These are phyloP conservation scores for Cercophora newfieldiana DNA, from an alignment of 495 filamentous ascomycete genomes.

Conservation along the genomic window DNA sequence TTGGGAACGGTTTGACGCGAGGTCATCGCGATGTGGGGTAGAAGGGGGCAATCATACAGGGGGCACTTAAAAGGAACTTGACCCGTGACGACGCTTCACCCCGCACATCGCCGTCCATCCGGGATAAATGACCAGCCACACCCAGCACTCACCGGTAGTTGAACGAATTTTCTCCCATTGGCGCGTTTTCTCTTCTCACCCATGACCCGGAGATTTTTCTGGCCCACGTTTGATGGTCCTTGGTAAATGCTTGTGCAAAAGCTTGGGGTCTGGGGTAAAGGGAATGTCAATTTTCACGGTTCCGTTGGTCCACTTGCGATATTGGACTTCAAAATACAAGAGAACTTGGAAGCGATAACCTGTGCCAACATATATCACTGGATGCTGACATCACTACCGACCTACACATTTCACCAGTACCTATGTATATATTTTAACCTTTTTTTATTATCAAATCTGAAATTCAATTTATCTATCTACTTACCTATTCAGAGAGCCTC, in stretches of 20 bases:
- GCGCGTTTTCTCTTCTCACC: background rate
- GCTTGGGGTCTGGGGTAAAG: no score
- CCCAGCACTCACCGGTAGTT: background rate
- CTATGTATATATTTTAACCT: background rate
- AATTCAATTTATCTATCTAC: no score
- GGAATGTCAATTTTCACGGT: no score
- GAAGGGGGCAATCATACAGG: background rate
- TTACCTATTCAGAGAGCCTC: no score
- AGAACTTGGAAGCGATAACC: no score
- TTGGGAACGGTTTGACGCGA: background rate
- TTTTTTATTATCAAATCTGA: no score
- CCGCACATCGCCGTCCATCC: background rate
- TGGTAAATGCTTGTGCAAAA: no score
- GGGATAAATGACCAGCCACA: background rate
- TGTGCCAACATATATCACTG: no score
- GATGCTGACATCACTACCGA: no score
- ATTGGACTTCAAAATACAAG: no score
- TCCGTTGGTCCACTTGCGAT: no score
- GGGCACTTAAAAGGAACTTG: background rate
- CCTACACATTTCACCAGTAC: no score
- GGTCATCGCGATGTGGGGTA: background rate
- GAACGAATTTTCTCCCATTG: background rate
- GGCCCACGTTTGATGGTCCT: background rate
- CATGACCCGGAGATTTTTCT: slow-evolving; percentile 1
- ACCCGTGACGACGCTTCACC: background rate